A percentile compares a stretch with the other conserved stretches of the same genome.
Conservation (phyloP, 257 asterid genomes). For the Rehmannia glutinosa region DNA sequence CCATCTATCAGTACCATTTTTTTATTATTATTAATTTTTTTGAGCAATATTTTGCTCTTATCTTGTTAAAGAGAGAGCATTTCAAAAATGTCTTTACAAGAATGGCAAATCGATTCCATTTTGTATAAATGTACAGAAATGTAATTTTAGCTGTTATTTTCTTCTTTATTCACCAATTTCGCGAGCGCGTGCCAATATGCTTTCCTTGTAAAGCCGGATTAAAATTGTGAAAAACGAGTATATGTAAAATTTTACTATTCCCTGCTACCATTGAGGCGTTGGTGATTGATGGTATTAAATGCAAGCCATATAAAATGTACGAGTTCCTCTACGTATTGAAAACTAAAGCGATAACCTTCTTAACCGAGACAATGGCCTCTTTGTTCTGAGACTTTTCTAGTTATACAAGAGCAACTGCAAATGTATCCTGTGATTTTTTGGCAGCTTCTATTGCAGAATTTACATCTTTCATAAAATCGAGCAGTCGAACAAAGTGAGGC, state of each 20-base stretch:
- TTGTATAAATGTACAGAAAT: slow-evolving; percentile 68
- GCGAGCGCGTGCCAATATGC: slow-evolving; percentile 12
- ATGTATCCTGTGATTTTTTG: slow-evolving; percentile 55
- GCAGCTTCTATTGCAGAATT: slow-evolving; percentile 90
- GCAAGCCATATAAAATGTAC: slow-evolving; percentile 55
- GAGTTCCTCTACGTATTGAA: slow-evolving; percentile 69
- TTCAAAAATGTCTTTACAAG: slow-evolving; percentile 33
- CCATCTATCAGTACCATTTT: too few species aligned
- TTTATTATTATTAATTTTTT: too few species aligned
- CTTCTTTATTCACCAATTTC: slow-evolving; percentile 32
- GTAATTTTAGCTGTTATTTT: slow-evolving; percentile 31
- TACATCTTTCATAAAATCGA: slow-evolving; percentile 74
- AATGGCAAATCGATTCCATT: slow-evolving; percentile 37
- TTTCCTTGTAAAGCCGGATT: slow-evolving; percentile 26
- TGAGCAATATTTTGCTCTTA: slow-evolving; percentile 34
- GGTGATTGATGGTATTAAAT: slow-evolving; percentile 53
- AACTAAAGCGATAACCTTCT: slow-evolving; percentile 72
- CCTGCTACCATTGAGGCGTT: slow-evolving; percentile 38
- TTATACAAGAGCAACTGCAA: slow-evolving; percentile 52
- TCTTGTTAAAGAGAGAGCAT: slow-evolving; percentile 35
- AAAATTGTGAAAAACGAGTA: slow-evolving; percentile 22
- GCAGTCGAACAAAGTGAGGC: slow-evolving; percentile 61
- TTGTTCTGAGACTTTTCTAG: slow-evolving; percentile 48
- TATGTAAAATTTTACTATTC: slow-evolving; percentile 53
- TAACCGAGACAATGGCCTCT: slow-evolving; percentile 54